Base-by-base conservation (phyloP, 192 early-diverging fungal genomes). In the Geranomyces michiganensis region DNA sequence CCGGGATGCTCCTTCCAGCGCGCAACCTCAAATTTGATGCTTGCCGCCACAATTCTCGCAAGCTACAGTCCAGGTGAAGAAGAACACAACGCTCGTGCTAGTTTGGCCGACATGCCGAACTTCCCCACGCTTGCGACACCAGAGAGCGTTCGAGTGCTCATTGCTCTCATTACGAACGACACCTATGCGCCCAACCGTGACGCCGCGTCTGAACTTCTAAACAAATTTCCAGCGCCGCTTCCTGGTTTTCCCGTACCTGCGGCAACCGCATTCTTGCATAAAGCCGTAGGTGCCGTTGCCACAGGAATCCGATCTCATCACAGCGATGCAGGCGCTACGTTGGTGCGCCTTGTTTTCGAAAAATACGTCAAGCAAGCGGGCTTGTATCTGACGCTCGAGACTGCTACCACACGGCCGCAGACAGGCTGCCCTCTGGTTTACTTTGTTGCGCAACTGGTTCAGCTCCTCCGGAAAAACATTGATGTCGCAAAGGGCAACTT, bases 281-380 rank as follows among this genome's bases (percentile, higher is more conserved):
- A 87, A 73, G 90, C 85, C 3, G 70, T 93, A 27, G 30, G 70
- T 14, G 43, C 44, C 19, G 60, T 14, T 27, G 27, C 45, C 27
- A 36, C 19, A 24, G 36, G 49, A 68, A 86, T 87, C 14, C 76
- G 90, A 13, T 90, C 92, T 14, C 86, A 88, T 19, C 91, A 96
- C 74, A 91, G 92, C 73, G 92, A 92, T 56, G 87, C 88, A 68
- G 94, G 92, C 32, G 91, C 92, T n/a, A 84, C 90, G 71, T 77
- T 94, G 14, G 79, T 94, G 43, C 85, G 91, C 22, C 82, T 91
- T 74, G 72, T 94, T 24, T 94, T 93, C 80, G 79, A 82, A 33
- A 92, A 92, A 66, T 94, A 92, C 78, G 89, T 93, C 7, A 64
- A 84, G 13, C 71, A 27, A 62, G 19, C 19, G 14, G 45, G 55